These are phyloP conservation scores for Kazachstania sp. DNA, from an alignment of 1,139 yeast species.

Conservation along the genomic window DNA sequence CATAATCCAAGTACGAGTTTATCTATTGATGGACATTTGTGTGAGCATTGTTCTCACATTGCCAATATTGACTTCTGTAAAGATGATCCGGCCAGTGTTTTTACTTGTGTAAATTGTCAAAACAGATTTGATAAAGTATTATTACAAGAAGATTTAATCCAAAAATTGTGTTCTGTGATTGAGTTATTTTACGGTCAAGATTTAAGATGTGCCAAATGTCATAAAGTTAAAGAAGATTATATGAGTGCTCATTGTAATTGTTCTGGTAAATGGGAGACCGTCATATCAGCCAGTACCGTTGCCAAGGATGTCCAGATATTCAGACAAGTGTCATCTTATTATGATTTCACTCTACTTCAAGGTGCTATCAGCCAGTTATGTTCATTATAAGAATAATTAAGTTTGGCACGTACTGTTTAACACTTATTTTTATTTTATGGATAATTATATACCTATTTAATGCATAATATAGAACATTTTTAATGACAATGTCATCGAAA, in stretches of 20 bases:
- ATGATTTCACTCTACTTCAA: constrained; percentile 51
- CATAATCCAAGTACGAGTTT: constrained; percentile 67
- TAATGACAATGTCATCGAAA: no score
- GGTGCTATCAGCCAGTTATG: constrained; percentile 37
- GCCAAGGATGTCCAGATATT: constrained; percentile 42
- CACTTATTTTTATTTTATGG: neutral
- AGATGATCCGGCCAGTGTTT: constrained; percentile 43
- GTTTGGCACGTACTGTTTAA: neutral
- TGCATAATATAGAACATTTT: neutral
- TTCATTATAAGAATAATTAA: neutral
- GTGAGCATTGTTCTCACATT: constrained; percentile 70
- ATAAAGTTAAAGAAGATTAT: constrained; percentile 55
- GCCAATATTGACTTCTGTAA: constrained; percentile 79
- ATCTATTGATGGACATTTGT: constrained; percentile 56
- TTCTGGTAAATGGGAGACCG: constrained; percentile 76
- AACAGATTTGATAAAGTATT: constrained; percentile 56
- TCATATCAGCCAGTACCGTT: constrained; percentile 42
- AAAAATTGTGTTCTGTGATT: constrained; percentile 47
- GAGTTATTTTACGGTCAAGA: constrained; percentile 73
- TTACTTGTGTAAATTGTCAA: constrained; percentile 66
- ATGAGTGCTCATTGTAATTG: constrained; percentile 74
- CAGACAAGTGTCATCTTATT: constrained; percentile 50
- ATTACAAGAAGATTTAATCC: constrained; percentile 71
- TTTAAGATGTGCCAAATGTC: constrained; percentile 69
- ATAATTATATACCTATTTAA: neutral